A percentile compares a stretch with the other conserved stretches of the same genome.
phyloP scores from a whole-genome alignment of 768 basidiomycete genomes.

The Megacollybia marginata region DNA sequence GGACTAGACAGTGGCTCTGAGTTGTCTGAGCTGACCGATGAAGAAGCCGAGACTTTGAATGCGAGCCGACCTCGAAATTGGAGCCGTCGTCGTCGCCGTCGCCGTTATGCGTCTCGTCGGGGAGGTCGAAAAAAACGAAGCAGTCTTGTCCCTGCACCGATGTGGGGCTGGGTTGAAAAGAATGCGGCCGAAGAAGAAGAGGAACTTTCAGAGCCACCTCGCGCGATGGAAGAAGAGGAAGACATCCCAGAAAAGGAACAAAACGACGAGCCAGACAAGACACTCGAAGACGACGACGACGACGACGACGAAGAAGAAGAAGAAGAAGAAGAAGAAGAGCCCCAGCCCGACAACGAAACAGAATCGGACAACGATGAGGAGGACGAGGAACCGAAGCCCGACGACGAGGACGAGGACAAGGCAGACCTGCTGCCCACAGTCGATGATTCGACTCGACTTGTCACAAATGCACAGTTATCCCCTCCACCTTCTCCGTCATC shows the following conservation, averaged over 20 bases:
- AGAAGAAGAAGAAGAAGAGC: conserved; percentile 8
- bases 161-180: conserved; percentile 82
- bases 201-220: conserved; percentile 35
- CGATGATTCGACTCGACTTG: background rate
- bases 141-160: conserved; percentile 68
- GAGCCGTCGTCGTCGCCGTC: background rate
- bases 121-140: conserved; percentile 45
- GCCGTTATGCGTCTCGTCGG: conserved; percentile 1
- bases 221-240: conserved; percentile 43
- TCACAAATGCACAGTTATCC: background rate
- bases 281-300: conserved; percentile 16
- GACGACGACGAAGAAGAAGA: conserved; percentile 10
- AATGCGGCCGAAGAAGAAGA: conserved; percentile 36
- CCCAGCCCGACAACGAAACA: conserved; percentile 7
- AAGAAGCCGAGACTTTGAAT: conserved; percentile 47
- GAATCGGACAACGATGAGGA: conserved; percentile 13
- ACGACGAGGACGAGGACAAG: conserved; percentile 7
- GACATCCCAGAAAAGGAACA: conserved; percentile 27
- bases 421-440: background rate
- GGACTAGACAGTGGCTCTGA: conserved; percentile 64
- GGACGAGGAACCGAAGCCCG: conserved; percentile 10
- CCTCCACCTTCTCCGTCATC: background rate
- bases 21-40: conserved; percentile 79
- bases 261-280: conserved; percentile 14
- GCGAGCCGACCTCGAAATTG: background rate